Evolutionary conservation across 192 early-diverging fungal genomes (phyloP).

Genomic region (Linnemannia schmuckeri): DNA sequence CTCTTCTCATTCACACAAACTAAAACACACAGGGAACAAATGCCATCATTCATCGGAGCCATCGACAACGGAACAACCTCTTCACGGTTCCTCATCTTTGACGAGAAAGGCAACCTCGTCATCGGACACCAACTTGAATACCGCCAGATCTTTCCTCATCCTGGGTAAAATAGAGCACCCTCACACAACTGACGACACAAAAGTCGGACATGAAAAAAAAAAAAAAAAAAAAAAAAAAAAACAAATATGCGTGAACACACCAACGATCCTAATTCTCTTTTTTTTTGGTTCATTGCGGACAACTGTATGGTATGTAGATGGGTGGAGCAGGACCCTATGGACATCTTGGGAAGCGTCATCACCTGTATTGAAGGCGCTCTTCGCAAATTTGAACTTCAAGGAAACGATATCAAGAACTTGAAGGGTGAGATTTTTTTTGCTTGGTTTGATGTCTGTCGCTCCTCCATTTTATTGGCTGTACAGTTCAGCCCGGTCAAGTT

Average conservation of each 20-base stretch:
- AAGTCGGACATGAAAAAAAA: constrained; percentile 13
- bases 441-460: neutral
- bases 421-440: constrained; percentile 21
- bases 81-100: constrained; percentile 93
- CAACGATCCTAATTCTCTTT: neutral
- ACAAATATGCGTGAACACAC: neutral
- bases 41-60: constrained; percentile 76
- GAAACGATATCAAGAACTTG: constrained; percentile 65
- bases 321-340: constrained; percentile 90
- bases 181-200: neutral
- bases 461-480: neutral
- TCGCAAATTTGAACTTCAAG: constrained; percentile 72
- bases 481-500: no score
- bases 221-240: constrained; percentile 24
- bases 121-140: constrained; percentile 85
- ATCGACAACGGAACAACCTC: constrained; percentile 97
- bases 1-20: neutral
- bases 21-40: neutral
- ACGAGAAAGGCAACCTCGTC: constrained; percentile 78
- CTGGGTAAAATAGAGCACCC: constrained; percentile 64
- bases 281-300: neutral
- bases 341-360: constrained; percentile 77
- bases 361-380: constrained; percentile 77
- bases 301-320: constrained; percentile 63
- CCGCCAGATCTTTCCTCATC: constrained; percentile 80